Evolutionary conservation across 208 protist species (phyloP), one percentile per base, ranked within the genome.

Genomic region (Trypanosoma boissoni): DNA sequence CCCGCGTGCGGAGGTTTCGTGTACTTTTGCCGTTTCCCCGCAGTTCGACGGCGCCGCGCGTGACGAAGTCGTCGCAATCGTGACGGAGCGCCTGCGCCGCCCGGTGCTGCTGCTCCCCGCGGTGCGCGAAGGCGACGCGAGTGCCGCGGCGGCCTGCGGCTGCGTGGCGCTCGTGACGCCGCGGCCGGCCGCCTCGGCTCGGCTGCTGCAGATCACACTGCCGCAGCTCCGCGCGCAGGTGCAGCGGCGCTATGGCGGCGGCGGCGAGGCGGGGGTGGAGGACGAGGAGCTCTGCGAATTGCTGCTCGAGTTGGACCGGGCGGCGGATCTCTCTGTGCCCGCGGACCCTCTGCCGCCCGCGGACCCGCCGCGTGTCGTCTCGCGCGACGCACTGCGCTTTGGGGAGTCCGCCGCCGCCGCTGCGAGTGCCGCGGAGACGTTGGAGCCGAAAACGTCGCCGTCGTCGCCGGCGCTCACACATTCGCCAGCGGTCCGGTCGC

Each of bases 31-130:
- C 58, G 31, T 26, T 27, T 24, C 57, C 24, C 21, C 41, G 14
- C 24, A 37, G 21, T 21, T 18, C 5, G 18, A 14, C 8, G 37
- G 29, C 29, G 53, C 27, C n/a, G 29, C 16, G 12, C 34, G 53
- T 8, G 53, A 10, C n/a, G 53, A 16, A 16, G 53, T 31, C 20
- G 6, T 31, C 3, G 39, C 2, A 14, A 5, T 37, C 20, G 24
- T 21, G 16, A 31, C 32, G 16, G 43, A 64, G 29, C 24, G 27
- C 44, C 12, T 23, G 43, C 43, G 45, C 58, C 26, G 29, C 26
- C 48, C 43, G 64, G 26, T 7, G 8, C 54, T 44, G 50, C 54
- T 46, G 32, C 43, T 29, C 14, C 44, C 36, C 31, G 21, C 64
- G 7, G 34, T 12, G 9, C 52, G 44, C 55, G 34, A 12, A 9